A percentile compares a stretch with the other conserved stretches of the same genome.
Evolutionary conservation across 257 asterid species (phyloP).

Genomic region (Catharanthus roseus): DNA sequence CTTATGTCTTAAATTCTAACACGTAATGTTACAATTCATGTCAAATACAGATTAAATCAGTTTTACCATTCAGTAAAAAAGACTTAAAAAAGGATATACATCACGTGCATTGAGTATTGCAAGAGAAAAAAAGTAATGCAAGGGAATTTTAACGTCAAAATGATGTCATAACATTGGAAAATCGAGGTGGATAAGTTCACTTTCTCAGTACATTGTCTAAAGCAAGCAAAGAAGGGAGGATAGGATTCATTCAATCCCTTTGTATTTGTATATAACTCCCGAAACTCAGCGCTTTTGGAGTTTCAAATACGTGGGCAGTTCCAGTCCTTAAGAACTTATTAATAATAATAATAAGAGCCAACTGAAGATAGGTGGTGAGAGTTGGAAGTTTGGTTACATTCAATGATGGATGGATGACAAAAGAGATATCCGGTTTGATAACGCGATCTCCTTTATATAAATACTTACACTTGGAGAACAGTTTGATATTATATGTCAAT

Average conservation of each 20-base stretch:
- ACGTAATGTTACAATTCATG: too few species aligned
- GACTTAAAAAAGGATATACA: conserved; percentile 12
- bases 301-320: neutral
- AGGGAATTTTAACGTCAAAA: neutral
- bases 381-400: neutral
- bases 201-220: neutral
- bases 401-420: too few species aligned
- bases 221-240: too few species aligned
- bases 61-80: too few species aligned
- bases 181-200: conserved; percentile 10
- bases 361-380: neutral
- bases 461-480: too few species aligned
- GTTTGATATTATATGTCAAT: too few species aligned
- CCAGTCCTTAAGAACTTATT: neutral
- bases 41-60: too few species aligned
- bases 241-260: neutral
- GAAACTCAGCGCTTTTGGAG: neutral
- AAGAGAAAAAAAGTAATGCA: too few species aligned
- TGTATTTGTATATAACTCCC: too few species aligned
- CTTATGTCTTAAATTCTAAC: too few species aligned
- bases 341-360: neutral
- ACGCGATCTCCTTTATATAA: too few species aligned
- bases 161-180: conserved; percentile 15
- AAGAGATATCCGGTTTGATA: too few species aligned
- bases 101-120: conserved; percentile 13